phyloP scores from a whole-genome alignment of 805 yeast species.

The Starmerella ratchasimensis region DNA sequence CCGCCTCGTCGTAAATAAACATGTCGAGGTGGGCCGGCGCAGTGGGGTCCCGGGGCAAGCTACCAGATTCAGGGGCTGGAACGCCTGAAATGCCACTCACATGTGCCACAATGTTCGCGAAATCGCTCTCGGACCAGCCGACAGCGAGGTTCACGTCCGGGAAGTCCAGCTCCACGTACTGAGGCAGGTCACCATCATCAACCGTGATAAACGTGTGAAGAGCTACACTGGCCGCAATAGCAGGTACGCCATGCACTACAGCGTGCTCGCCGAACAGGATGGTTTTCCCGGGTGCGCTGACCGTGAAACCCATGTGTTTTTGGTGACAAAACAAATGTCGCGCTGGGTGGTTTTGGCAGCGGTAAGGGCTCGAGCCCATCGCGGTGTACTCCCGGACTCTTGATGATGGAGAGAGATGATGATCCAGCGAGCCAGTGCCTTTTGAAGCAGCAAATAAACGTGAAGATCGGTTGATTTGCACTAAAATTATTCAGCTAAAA shows the following conservation, averaged over 20 bases:
- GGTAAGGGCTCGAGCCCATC: too few relatives aligned
- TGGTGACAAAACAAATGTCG: too few relatives aligned
- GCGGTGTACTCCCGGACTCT: too few relatives aligned
- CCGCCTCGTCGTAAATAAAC: conserved; percentile 48
- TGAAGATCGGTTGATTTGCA: too few relatives aligned
- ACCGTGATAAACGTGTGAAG: conserved; percentile 71
- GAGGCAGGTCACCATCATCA: conserved; percentile 30
- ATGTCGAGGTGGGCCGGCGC: conserved; percentile 14
- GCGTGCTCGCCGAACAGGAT: conserved; percentile 95
- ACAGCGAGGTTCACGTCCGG: conserved; percentile 65
- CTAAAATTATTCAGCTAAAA: too few relatives aligned
- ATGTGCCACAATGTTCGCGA: conserved; percentile 24
- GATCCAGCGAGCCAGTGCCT: too few relatives aligned
- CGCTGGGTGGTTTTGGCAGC: too few relatives aligned
- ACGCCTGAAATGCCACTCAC: too few relatives aligned
- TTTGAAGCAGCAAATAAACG: too few relatives aligned
- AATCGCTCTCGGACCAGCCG: conserved; percentile 45
- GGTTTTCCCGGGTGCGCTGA: conserved; percentile 93
- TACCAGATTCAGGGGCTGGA: too few relatives aligned
- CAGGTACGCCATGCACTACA: conserved; percentile 86
- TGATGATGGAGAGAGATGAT: too few relatives aligned
- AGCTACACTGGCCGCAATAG: conserved; percentile 88
- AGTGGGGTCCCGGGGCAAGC: neutral
- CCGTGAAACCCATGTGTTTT: conserved; percentile 42
- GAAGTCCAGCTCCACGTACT: conserved; percentile 50